phyloP scores from a whole-genome alignment of 768 basidiomycete species.

The Paxillus involutus region DNA sequence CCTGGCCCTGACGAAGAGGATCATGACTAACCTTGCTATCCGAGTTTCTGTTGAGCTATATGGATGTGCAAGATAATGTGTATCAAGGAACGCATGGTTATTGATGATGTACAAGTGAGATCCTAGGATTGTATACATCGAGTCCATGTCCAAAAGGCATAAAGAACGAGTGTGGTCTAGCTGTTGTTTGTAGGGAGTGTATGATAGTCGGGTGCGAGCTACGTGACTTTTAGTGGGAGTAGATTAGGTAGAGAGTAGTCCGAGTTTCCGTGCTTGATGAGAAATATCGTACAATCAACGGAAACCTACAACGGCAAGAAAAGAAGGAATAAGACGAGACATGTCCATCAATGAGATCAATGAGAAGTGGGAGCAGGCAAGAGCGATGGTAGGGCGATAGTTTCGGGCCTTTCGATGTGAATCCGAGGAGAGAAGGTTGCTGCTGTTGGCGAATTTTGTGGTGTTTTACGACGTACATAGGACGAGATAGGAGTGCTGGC shows the following conservation, averaged over 20 bases:
- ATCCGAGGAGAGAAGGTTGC: conserved; percentile 53
- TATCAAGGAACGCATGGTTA: conserved; percentile 19
- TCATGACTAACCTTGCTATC: conserved; percentile 58
- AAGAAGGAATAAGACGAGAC: background rate
- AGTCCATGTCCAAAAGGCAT: conserved; percentile 16
- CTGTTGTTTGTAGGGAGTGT: background rate
- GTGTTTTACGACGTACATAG: conserved; percentile 78
- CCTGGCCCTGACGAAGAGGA: conserved; percentile 77
- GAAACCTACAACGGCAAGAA: background rate
- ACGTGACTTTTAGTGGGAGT: background rate
- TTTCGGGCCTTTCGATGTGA: conserved; percentile 31
- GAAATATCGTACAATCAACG: conserved; percentile 3
- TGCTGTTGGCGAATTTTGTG: conserved; percentile 68
- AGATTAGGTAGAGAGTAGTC: conserved; percentile 2
- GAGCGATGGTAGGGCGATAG: conserved; percentile 55
- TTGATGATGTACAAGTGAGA: conserved; percentile 31
- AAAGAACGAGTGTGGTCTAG: conserved; percentile 13
- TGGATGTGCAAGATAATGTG: background rate
- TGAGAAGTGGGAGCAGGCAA: conserved; percentile 36
- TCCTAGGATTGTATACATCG: conserved; percentile 22
- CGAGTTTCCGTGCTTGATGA: conserved; percentile 1
- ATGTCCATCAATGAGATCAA: conserved; percentile 21
- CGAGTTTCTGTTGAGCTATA: background rate
- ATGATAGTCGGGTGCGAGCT: background rate
- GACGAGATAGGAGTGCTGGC: conserved; percentile 77